A percentile compares a stretch with the other conserved stretches of the same genome.
phyloP scores from a whole-genome alignment of 768 basidiomycete species.

The Tricholoma bakamatsutake region DNA sequence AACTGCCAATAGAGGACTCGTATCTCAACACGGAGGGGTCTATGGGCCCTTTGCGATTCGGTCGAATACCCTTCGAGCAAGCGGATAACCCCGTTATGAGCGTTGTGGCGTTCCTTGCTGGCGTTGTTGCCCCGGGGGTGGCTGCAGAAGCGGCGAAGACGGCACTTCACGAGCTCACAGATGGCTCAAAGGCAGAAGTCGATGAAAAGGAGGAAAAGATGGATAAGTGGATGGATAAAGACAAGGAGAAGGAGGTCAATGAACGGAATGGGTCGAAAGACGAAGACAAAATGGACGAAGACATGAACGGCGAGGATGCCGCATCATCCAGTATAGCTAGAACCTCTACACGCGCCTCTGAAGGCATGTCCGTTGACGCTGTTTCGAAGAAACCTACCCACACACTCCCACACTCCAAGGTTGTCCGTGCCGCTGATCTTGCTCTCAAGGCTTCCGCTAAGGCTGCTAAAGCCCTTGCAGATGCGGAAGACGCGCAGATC shows the following conservation, averaged over 20 bases:
- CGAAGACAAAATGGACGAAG: conserved; percentile 46
- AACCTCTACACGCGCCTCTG: conserved; percentile 21
- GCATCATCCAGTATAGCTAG: conserved; percentile 15
- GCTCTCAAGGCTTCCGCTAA: conserved; percentile 88
- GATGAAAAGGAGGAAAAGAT: conserved; percentile 28
- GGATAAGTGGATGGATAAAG: conserved; percentile 20
- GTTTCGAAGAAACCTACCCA: conserved; percentile 27
- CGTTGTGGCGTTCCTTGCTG: conserved; percentile 94
- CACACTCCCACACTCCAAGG: conserved; percentile 63
- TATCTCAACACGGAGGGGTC: conserved; percentile 77
- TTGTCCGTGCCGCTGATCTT: conserved; percentile 76
- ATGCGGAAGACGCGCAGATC: conserved; percentile 79
- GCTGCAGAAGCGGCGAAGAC: conserved; percentile 93
- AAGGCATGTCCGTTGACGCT: conserved; percentile 28
- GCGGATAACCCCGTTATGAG: conserved; percentile 98
- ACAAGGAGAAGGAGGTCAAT: conserved; percentile 20
- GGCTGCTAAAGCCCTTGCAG: conserved; percentile 74
- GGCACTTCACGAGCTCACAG: conserved; percentile 76
- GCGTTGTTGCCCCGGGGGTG: conserved; percentile 84
- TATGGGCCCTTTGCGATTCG: conserved; percentile 70
- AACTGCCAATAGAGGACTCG: conserved; percentile 93
- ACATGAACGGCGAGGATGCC: conserved; percentile 20
- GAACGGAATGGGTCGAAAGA: conserved; percentile 24
- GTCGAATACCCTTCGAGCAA: conserved; percentile 85
- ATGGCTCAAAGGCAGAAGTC: conserved; percentile 41